Evolutionary conservation across 352 stramenopile species (phyloP), one percentile per base, ranked within the genome.

Genomic region (Phytopythium vexans): DNA sequence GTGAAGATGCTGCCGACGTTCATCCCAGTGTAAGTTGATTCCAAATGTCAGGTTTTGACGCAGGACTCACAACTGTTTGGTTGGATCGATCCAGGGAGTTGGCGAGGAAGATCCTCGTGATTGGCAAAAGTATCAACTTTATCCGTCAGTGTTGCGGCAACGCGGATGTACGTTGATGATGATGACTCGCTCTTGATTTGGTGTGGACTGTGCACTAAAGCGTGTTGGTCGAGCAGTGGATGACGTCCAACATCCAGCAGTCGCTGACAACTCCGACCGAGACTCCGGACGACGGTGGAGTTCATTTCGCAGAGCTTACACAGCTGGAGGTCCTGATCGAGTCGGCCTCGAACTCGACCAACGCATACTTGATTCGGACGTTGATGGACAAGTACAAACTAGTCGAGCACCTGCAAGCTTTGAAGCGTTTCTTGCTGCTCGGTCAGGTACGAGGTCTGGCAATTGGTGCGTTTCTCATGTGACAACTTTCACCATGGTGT

Each of bases 81-180:
- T 27, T 32, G 37, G 6, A 32, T 48, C n/a, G 15, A 37, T 33
- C 35, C 55, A 95, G 83, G 40, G 86, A 95, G 9, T 70, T 99
- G 10, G 95, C 96, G 2, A 77, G 90, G 21, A 96, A 96, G 37
- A 97, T 98, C 43, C 68, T 99, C 16, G 74, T 97, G 21, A 96
- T 99, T 40, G 97, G 97, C 38, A 99, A 99, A 67, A 97, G 93
- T 41, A 99, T 99, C 62, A 99, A 99, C 76, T 99, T 99, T 51
- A 98, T 99, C 67, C 87, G 96, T 14, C 74, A 90, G 44, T 98
- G 94, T 73, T 97, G 97, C 47, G 77, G 86, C 9, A 93, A 98
- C 66, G 85, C 77, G 35, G 84, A 96, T 60, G 96, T 91, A 54
- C 42, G 70, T 69, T 2, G 36, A 21, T 4, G 8, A 51, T 54